Base-by-base conservation (phyloP, 305 asterid genomes). In the Fraxinus nigra region DNA sequence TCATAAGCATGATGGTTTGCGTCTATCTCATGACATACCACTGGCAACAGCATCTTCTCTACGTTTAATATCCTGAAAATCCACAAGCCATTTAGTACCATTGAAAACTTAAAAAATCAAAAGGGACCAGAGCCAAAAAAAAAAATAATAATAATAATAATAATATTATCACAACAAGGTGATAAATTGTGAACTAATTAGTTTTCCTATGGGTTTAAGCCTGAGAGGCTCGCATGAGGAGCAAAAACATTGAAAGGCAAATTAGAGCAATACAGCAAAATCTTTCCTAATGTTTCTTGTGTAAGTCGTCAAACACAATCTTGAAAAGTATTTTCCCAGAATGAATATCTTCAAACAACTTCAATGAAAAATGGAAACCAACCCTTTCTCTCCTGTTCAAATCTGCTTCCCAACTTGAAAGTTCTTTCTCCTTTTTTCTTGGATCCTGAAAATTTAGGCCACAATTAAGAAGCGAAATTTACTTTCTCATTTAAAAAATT, bases 321-420 rank as follows among this genome's bases (percentile, higher is more conserved):
- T 10, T 48, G 16, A 4, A 77, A 51, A 72, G 32, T 22, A 34
- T 56, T 51, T 20, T 38, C 61, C 33, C 80, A 38, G 8, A 65
- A 78, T 22, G 63, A 34, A 82, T 69, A 38, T 26, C 6, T 24
- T 18, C 69, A 81, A 40, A 28, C 11, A 82, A 79, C 43, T 11
- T 22, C 77, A 78, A 40, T 28, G 69, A 7, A 79, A 77, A 14
- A 33, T 43, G 63, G 30, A 77, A 78, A 85, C 93, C 72, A 82
- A 96, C 99, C 97, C 91, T 90, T 87, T 96, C 98, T 87, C 93
- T 92, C 92, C 93, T 90, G 84, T 85, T 87, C 86, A 96, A 81
- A 88, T 96, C 97, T 32, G 95, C 95, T 89, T 96, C 98, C 99
- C 98, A 94, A 74, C 81, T 81, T 2, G 98, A 86, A 80, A 96